Base-by-base conservation (phyloP, 2,329 filamentous ascomycete genomes). In the Lojkania enalia region DNA sequence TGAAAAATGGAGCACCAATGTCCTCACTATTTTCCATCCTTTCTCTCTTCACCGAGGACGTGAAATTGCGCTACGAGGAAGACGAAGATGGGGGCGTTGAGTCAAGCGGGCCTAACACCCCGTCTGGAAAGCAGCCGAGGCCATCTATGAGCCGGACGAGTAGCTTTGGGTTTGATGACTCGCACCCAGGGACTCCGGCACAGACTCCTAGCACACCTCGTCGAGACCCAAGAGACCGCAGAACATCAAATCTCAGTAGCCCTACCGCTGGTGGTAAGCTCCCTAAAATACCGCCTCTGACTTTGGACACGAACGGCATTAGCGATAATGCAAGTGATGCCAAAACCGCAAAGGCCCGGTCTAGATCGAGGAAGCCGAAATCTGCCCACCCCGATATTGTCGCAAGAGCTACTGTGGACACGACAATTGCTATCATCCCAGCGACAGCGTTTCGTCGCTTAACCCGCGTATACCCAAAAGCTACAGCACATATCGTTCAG, bases 1-100 rank as follows among this genome's bases (percentile, higher is more conserved):
- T 99, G 41, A 95, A 94, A 62, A 99, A 99, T 60, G 94, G 94
- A 12, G 91, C 94, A 1, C 92, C 95, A 1, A 96, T 99, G 92
- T 99, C 94, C 4, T 99, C 94, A 0, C 73, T 99, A 2, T 99
- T 99, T 70, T 97, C 94, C 1, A 96, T 99, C 55, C 83, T 99
- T 71, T 95, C 92, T 2, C 77, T 99, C 0, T 99, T 99, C 64
- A 99, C 94, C 2, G 94, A 99, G 67, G 91, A 96, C 61, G 84
- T 99, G 41, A 87, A 88, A 54, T 75, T 99, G 23, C 82, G 84
- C 16, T 78, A 85, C 51, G 81, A 85, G 1, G 77, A 79, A 32
- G 83, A 86, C n/a, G 84, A 88, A 3, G 81, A 85, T n/a, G 46
- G 46, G 31, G 51, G 50, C 18, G 48, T 50, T 3, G 57, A 56